Conservation (phyloP, 2,329 filamentous ascomycete genomes). For the Fonsecaea nubica region DNA sequence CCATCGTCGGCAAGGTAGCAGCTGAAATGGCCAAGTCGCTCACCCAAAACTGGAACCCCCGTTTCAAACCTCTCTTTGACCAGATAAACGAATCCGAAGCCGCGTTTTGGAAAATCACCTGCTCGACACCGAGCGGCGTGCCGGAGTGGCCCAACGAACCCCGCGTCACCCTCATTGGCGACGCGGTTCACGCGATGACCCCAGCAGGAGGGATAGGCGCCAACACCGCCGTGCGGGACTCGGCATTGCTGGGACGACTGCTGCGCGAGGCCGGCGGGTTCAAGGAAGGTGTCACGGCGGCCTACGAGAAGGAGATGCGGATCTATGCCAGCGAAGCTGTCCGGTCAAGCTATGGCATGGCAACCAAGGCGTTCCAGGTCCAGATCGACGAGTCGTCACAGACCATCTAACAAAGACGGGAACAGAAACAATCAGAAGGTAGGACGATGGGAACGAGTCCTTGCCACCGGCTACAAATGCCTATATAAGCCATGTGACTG, state of each 20-base stretch:
- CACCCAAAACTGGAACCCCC: slow-evolving; percentile 41
- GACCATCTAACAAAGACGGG: neutral
- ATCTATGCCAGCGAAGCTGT: slow-evolving; percentile 65
- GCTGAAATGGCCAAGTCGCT: slow-evolving; percentile 38
- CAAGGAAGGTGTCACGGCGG: slow-evolving; percentile 46
- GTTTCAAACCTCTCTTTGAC: slow-evolving; percentile 41
- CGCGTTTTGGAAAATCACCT: slow-evolving; percentile 45
- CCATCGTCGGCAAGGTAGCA: slow-evolving; percentile 59
- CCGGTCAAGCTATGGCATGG: slow-evolving; percentile 59
- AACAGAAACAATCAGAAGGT: neutral
- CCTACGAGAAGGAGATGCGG: slow-evolving; percentile 51
- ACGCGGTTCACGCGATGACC: slow-evolving; percentile 56
- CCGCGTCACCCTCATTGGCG: slow-evolving; percentile 53
- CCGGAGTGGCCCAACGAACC: slow-evolving; percentile 44
- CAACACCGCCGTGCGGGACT: slow-evolving; percentile 54
- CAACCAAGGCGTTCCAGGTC: slow-evolving; percentile 54
- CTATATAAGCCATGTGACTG: no score
- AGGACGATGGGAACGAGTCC: no score
- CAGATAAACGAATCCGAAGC: slow-evolving; percentile 43
- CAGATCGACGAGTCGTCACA: slow-evolving; percentile 53
- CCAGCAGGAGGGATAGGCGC: slow-evolving; percentile 56
- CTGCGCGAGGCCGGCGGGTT: slow-evolving; percentile 61
- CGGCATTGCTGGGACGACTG: slow-evolving; percentile 52
- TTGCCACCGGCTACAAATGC: no score
- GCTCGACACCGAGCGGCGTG: slow-evolving; percentile 46